Base-by-base conservation (phyloP, 768 basidiomycete genomes). In the Agrocybe praecox region DNA sequence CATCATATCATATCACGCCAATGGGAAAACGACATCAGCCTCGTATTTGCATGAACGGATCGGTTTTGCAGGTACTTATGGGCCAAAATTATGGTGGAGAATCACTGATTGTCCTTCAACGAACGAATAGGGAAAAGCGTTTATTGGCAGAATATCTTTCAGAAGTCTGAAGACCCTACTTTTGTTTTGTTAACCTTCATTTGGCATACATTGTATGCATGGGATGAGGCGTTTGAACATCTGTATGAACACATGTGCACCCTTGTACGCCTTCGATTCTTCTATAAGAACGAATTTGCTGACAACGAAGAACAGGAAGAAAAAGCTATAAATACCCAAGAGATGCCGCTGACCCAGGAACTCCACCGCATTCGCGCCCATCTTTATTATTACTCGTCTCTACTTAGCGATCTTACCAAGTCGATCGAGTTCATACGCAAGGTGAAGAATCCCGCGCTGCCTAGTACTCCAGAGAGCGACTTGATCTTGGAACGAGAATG, bases 161-260 rank as follows among this genome's bases (percentile, higher is more conserved):
- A 64, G 58, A 67, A 66, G 32, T 77, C 79, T 1, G 65, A 68
- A 8, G 85, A 86, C 55, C 83, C 84, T 1, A 85, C 85, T 0
- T 83, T 85, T 55, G 59, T 85, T 0, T 68, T 86, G 18, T 66
- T 87, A 9, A 72, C 78, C 6, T 78, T 79, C 36, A 66, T 86
- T 18, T 86, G 84, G 85, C 81, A 86, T 54, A 78, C 83, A 1
- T 55, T 86, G 45, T 87, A 86, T 60, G 80, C 82, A 0, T 87
- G 84, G 83, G 85, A 87, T 53, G 78, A 86, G 62, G 76, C 83
- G 0, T 64, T 87, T 7, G 85, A 85, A 57, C 66, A 72, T 32
- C 66, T 87, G 6, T 85, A 84, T 55, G 59, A 64, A 0, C 79
- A 85, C 62, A 77, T 86, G 19, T 80, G 74, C 62, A 63, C 58